Evolutionary conservation across 2,329 filamentous ascomycete genomes (phyloP).

Genomic region (Fusarium sp.): DNA sequence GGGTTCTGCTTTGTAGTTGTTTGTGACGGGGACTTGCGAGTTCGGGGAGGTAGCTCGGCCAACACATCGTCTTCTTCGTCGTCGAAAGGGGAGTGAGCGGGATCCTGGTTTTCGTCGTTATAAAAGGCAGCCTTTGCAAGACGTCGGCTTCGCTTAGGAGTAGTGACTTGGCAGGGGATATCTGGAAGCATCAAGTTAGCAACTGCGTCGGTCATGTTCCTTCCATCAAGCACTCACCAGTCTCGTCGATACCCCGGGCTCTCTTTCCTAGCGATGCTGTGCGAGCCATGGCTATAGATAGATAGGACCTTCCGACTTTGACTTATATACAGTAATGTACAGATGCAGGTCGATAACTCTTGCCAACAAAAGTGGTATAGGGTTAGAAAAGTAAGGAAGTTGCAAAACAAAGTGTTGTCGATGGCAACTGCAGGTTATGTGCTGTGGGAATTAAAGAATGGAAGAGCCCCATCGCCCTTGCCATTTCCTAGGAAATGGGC

Average conservation of each 20-base stretch:
- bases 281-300: slow-evolving; percentile 45
- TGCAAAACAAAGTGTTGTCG: slow-evolving; percentile 26
- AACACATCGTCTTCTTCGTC: slow-evolving; percentile 58
- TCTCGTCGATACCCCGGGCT: slow-evolving; percentile 46
- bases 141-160: slow-evolving; percentile 62
- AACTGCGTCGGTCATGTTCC: slow-evolving; percentile 12
- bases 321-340: slow-evolving; percentile 19
- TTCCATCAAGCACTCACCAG: slow-evolving; percentile 46
- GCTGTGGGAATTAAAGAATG: slow-evolving; percentile 36
- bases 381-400: slow-evolving; percentile 33
- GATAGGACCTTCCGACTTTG: slow-evolving; percentile 32
- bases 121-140: slow-evolving; percentile 57
- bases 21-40: slow-evolving; percentile 47
- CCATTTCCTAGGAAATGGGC: slow-evolving; percentile 39
- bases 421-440: slow-evolving; percentile 36
- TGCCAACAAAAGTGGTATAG: slow-evolving; percentile 39
- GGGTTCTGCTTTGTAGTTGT: slow-evolving; percentile 59
- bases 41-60: slow-evolving; percentile 51
- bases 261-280: slow-evolving; percentile 52
- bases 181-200: slow-evolving; percentile 40
- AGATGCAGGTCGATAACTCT: slow-evolving; percentile 31
- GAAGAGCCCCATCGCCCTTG: slow-evolving; percentile 23
- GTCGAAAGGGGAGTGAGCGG: slow-evolving; percentile 47
- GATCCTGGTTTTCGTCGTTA: slow-evolving; percentile 76
- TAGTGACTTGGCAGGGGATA: slow-evolving; percentile 41